Base-by-base conservation (phyloP, 73 alveolate species). In the Effrenium voratum region DNA sequence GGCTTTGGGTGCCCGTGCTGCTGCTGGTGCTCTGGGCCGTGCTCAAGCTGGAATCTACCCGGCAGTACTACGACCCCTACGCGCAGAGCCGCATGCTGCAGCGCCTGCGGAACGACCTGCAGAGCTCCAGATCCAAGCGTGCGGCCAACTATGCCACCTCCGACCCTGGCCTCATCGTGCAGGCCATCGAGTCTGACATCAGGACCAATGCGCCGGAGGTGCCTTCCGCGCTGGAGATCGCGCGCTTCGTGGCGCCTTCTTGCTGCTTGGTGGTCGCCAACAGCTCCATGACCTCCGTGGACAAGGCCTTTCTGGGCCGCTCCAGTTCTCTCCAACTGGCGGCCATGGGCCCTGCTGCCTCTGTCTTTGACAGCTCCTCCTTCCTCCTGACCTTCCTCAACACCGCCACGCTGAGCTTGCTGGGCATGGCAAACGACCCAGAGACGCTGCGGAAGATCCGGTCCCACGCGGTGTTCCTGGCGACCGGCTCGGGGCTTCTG, bases 341-440 rank as follows among this genome's bases (percentile, higher is more conserved):
- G 13, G 95, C 95, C 85, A 87, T 87, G 95, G 95, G 95, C 38
- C 95, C 95, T 2, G 95, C 95, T 12, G 95, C 95, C 34, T 63
- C 85, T 22, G 84, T 87, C 28, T 87, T 87, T 41, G 95, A 87
- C 49, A 63, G 85, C 24, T 76, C 95, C 85, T 87, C 95, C 26
- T 47, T 91, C 88, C 88, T 91, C 44, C 38, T 91, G 87, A 91
- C 98, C 57, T 91, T 91, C 49, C 30, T 91, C 91, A 91, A 91
- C 63, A 91, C 98, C 2, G 98, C 95, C 34, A 87, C 95, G 44
- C 49, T 87, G 85, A 87, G 95, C 50, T 49, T 87, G 38, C 50
- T 87, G 47, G 95, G 95, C 34, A 87, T 87, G 95, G 84, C 83
- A 12, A 49, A 70, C 6, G 94, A 85, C 24, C 95, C 95, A 10